Conservation (phyloP, 164 flowering plant species). For the Cinnamomum micranthum region DNA sequence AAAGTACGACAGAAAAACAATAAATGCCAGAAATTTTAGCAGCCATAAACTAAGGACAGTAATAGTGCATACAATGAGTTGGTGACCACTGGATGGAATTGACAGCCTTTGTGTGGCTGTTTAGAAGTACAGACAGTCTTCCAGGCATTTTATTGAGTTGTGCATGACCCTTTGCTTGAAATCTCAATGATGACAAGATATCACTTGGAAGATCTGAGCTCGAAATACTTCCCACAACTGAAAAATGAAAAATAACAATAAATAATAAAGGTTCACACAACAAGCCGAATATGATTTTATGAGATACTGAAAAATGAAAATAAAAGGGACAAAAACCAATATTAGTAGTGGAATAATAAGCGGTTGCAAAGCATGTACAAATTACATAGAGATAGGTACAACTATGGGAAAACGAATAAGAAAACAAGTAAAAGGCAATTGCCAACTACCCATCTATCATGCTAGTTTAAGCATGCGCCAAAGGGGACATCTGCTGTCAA, state of each 20-base stretch:
- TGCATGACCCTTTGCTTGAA: slow-evolving; percentile 26
- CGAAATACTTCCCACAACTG: slow-evolving; percentile 63
- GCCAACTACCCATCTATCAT: not conserved
- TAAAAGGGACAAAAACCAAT: not conserved
- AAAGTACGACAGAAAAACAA: not conserved
- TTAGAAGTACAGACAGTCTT: slow-evolving; percentile 36
- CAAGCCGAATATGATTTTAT: not conserved
- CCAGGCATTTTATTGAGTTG: slow-evolving; percentile 26
- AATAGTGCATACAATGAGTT: slow-evolving; percentile 44
- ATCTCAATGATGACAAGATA: slow-evolving; percentile 43
- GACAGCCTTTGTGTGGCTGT: slow-evolving; percentile 66
- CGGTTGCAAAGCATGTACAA: too few relatives aligned
- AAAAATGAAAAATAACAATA: slow-evolving; percentile 10
- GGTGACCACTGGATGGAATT: slow-evolving; percentile 75
- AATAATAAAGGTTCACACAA: slow-evolving; percentile 13
- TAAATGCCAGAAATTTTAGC: too few relatives aligned
- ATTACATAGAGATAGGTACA: not conserved
- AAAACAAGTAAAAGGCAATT: not conserved
- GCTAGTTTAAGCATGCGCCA: not conserved
- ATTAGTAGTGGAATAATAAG: not conserved
- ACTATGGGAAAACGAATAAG: not conserved
- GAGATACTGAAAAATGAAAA: not conserved
- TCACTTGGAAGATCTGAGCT: slow-evolving; percentile 46
- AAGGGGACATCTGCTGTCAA: not conserved
- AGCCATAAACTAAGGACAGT: not conserved